These are phyloP conservation scores for Alternaria dauci DNA, from an alignment of 2,329 filamentous ascomycete genomes.

Conservation along the genomic window DNA sequence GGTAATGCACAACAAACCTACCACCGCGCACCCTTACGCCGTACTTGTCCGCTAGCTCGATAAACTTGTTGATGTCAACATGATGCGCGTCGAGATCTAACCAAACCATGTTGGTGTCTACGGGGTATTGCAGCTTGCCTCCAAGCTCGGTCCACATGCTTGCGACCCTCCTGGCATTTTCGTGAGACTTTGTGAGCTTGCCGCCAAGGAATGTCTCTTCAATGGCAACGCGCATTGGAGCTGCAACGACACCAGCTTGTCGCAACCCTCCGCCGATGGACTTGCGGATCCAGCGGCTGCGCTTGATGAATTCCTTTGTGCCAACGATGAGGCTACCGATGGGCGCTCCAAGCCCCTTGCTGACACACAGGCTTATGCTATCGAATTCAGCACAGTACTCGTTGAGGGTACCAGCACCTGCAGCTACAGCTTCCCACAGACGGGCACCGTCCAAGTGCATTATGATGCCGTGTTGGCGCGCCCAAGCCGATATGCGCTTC, in stretches of 20 bases:
- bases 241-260: slow-evolving; percentile 78
- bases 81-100: slow-evolving; percentile 72
- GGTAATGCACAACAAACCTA: slow-evolving; percentile 74
- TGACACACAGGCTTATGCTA: slow-evolving; percentile 79
- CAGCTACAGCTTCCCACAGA: slow-evolving; percentile 80
- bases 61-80: slow-evolving; percentile 62
- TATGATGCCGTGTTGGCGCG: slow-evolving; percentile 66
- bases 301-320: slow-evolving; percentile 66
- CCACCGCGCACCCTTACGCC: slow-evolving; percentile 66
- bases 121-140: slow-evolving; percentile 72
- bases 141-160: slow-evolving; percentile 73
- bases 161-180: slow-evolving; percentile 68
- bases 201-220: slow-evolving; percentile 81
- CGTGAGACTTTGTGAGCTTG: slow-evolving; percentile 67
- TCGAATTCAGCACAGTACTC: slow-evolving; percentile 76
- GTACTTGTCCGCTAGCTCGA: slow-evolving; percentile 63
- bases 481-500: slow-evolving; percentile 74
- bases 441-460: slow-evolving; percentile 83
- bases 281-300: slow-evolving; percentile 80
- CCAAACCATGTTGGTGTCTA: slow-evolving; percentile 95
- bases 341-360: slow-evolving; percentile 82
- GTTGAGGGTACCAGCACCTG: slow-evolving; percentile 70
- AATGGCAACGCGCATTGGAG: slow-evolving; percentile 77
- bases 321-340: slow-evolving; percentile 78
- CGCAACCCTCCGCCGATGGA: slow-evolving; percentile 80